A percentile compares a stretch with the other conserved stretches of the same genome.
Conservation (phyloP, 2,329 filamentous ascomycete species). For the Penicillium sp. region DNA sequence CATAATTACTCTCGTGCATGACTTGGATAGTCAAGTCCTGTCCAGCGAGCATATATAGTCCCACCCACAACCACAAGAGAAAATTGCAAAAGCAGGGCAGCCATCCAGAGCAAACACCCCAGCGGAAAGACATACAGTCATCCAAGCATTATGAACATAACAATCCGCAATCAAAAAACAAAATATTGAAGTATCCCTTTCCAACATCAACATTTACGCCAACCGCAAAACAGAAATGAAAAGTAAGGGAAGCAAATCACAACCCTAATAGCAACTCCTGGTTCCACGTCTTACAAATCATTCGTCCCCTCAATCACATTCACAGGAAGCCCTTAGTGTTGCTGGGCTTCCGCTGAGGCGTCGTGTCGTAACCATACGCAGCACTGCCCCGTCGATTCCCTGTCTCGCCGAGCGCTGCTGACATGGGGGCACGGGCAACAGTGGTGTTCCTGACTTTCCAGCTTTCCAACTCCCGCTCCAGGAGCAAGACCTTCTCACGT, state of each 20-base stretch:
- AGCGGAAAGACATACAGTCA: conserved; percentile 12
- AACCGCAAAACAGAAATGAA: conserved; percentile 6
- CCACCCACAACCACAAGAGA: neutral
- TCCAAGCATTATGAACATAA: conserved; percentile 25
- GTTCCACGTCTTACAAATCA: conserved; percentile 24
- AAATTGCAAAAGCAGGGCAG: neutral
- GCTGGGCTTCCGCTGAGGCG: conserved; percentile 70
- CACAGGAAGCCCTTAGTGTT: conserved; percentile 79
- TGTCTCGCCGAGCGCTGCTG: conserved; percentile 43
- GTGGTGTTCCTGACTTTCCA: conserved; percentile 66
- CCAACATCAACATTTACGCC: conserved; percentile 24
- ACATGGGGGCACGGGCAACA: conserved; percentile 35
- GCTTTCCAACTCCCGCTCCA: conserved; percentile 87
- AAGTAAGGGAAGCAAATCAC: conserved; percentile 6
- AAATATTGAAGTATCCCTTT: conserved; percentile 16
- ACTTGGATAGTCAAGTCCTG: neutral
- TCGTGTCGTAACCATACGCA: conserved; percentile 49
- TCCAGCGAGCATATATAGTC: neutral
- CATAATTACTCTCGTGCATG: neutral
- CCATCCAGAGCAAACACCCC: conserved; percentile 14
- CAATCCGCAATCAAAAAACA: conserved; percentile 4
- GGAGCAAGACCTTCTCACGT: conserved; percentile 73
- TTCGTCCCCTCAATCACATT: conserved; percentile 21
- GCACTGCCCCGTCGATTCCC: conserved; percentile 46
- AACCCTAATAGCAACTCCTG: conserved; percentile 20